These are phyloP conservation scores for Trichoderma brevicompactum DNA, from an alignment of 2,329 filamentous ascomycete species.

Conservation along the genomic window DNA sequence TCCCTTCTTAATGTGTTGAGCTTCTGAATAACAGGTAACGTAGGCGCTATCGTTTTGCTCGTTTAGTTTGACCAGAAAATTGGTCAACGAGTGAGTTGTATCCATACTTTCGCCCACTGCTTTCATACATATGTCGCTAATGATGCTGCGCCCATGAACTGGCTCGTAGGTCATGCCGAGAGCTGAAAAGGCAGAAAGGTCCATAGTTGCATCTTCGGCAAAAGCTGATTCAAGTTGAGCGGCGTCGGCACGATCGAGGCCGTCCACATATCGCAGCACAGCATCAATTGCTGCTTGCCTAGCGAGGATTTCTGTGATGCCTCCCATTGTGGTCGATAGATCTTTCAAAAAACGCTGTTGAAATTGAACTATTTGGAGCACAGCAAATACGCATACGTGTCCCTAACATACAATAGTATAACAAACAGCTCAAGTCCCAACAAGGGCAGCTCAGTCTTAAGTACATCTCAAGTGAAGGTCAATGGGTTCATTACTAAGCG, in stretches of 20 bases:
- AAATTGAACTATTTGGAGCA: no score
- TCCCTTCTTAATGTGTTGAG: conserved; percentile 14
- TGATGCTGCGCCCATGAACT: neutral
- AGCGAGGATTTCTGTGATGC: neutral
- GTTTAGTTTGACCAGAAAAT: conserved; percentile 4
- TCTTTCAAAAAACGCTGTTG: neutral
- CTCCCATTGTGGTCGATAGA: neutral
- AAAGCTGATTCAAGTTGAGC: neutral
- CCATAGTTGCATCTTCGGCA: neutral
- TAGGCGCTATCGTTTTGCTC: neutral
- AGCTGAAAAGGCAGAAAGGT: neutral
- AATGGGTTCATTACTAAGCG: no score
- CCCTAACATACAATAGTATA: no score
- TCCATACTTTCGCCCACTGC: neutral
- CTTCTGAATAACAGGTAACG: conserved; percentile 1
- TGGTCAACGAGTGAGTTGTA: conserved; percentile 13
- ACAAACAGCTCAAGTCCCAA: no score
- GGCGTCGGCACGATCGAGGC: neutral
- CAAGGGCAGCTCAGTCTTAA: no score
- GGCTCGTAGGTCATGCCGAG: neutral
- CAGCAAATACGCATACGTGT: no score
- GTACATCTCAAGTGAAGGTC: no score
- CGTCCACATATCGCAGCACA: conserved; percentile 6
- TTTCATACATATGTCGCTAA: neutral
- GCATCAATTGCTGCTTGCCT: conserved; percentile 3